These are phyloP conservation scores for Suillus luteus DNA, from an alignment of 768 basidiomycete genomes.

Conservation along the genomic window DNA sequence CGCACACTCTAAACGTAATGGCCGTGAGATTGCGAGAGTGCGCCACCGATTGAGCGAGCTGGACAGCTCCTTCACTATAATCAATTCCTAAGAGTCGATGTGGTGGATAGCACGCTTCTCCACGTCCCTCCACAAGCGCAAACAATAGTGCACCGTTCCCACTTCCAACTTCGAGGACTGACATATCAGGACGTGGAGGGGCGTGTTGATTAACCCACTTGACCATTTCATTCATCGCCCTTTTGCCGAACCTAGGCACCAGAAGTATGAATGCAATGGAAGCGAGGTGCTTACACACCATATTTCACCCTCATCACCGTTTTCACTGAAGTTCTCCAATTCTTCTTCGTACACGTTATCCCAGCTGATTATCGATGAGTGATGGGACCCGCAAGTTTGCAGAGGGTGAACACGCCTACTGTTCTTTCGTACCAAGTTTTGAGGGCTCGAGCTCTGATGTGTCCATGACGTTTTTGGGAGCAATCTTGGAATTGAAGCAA, in stretches of 20 bases:
- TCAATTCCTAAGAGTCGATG: constrained; percentile 65
- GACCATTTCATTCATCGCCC: constrained; percentile 78
- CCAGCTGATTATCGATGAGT: constrained; percentile 53
- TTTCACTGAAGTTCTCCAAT: constrained; percentile 70
- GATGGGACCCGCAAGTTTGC: constrained; percentile 2
- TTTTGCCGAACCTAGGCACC: constrained; percentile 70
- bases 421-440: constrained; percentile 74
- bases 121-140: constrained; percentile 45
- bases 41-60: constrained; percentile 62
- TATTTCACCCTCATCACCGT: constrained; percentile 82
- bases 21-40: constrained; percentile 37
- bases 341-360: constrained; percentile 74
- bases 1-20: constrained; percentile 60
- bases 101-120: constrained; percentile 62
- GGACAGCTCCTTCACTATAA: constrained; percentile 73
- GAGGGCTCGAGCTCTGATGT: constrained; percentile 62
- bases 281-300: constrained; percentile 50
- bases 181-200: constrained; percentile 48
- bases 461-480: constrained; percentile 27
- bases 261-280: not conserved
- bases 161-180: constrained; percentile 73
- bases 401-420: constrained; percentile 50
- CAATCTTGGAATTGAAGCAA: not conserved
- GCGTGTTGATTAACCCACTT: constrained; percentile 64
- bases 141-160: constrained; percentile 81